Conservation (phyloP, 371 early-diverging fungal species). For the Parasitella parasitica region DNA sequence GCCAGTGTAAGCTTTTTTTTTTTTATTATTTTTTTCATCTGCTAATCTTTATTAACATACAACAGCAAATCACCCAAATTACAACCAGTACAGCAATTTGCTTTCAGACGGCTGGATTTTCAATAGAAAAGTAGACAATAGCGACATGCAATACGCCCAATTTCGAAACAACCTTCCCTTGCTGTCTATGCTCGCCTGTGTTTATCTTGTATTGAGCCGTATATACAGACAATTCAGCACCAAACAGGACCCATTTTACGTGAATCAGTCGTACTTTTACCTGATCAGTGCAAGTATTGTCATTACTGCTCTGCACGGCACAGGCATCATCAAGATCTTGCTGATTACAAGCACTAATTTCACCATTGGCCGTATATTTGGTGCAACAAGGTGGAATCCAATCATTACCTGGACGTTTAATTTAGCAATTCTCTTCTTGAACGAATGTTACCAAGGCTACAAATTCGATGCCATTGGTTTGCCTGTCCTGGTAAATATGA, state of each 20-base stretch:
- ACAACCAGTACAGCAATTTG: slow-evolving; percentile 50
- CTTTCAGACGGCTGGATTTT: slow-evolving; percentile 70
- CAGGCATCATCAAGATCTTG: slow-evolving; percentile 71
- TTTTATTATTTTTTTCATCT: background rate
- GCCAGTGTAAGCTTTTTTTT: slow-evolving; percentile 44
- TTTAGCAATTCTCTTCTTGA: slow-evolving; percentile 71
- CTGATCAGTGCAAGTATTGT: slow-evolving; percentile 64
- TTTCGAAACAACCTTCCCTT: slow-evolving; percentile 76
- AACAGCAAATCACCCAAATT: slow-evolving; percentile 49
- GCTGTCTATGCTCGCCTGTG: slow-evolving; percentile 53
- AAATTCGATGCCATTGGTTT: slow-evolving; percentile 56
- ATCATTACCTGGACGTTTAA: slow-evolving; percentile 78
- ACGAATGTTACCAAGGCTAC: slow-evolving; percentile 75
- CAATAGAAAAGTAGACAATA: slow-evolving; percentile 72
- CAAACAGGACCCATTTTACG: background rate
- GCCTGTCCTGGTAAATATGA: slow-evolving; percentile 31
- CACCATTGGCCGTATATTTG: slow-evolving; percentile 53
- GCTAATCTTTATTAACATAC: background rate
- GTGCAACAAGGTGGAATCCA: slow-evolving; percentile 60
- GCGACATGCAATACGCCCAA: slow-evolving; percentile 79
- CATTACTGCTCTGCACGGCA: slow-evolving; percentile 52
- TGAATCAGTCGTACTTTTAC: slow-evolving; percentile 38
- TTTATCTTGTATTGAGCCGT: slow-evolving; percentile 46
- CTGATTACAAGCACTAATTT: slow-evolving; percentile 65
- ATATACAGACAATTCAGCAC: background rate